Evolutionary conservation across 106 monocot genomes (phyloP).

Genomic region (Allium fistulosum): DNA sequence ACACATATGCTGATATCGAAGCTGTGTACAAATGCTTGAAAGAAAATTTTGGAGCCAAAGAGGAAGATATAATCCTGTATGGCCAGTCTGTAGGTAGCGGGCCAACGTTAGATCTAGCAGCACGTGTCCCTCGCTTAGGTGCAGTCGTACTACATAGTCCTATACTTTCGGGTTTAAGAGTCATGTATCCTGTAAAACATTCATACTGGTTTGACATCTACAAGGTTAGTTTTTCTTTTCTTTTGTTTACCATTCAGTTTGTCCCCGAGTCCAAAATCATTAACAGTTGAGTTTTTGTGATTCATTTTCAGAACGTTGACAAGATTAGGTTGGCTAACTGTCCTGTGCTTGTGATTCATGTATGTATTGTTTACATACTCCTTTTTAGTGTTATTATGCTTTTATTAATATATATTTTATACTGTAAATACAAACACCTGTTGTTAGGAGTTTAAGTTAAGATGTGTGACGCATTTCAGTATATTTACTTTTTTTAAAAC

Average conservation of each 20-base stretch:
- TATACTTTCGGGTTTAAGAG: constrained; percentile 25
- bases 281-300: neutral
- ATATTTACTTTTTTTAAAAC: neutral
- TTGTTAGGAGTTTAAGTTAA: neutral
- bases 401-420: neutral
- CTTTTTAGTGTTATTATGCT: neutral
- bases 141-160: constrained; percentile 24
- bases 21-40: constrained; percentile 22
- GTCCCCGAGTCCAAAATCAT: neutral
- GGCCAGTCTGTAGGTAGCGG: constrained; percentile 29
- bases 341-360: constrained; percentile 16
- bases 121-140: constrained; percentile 11
- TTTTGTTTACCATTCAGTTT: neutral
- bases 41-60: constrained; percentile 23
- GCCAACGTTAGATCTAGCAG: constrained; percentile 18
- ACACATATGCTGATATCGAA: constrained; percentile 31
- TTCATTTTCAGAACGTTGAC: constrained; percentile 8
- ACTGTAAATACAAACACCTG: neutral
- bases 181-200: constrained; percentile 25
- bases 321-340: constrained; percentile 10
- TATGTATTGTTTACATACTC: constrained; percentile 5
- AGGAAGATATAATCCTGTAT: constrained; percentile 21
- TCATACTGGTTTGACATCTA: constrained; percentile 31
- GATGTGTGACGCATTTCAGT: neutral
- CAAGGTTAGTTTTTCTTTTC: constrained; percentile 12